Base-by-base conservation (phyloP, 495 filamentous ascomycete species). In the Endocarpon pusillum region DNA sequence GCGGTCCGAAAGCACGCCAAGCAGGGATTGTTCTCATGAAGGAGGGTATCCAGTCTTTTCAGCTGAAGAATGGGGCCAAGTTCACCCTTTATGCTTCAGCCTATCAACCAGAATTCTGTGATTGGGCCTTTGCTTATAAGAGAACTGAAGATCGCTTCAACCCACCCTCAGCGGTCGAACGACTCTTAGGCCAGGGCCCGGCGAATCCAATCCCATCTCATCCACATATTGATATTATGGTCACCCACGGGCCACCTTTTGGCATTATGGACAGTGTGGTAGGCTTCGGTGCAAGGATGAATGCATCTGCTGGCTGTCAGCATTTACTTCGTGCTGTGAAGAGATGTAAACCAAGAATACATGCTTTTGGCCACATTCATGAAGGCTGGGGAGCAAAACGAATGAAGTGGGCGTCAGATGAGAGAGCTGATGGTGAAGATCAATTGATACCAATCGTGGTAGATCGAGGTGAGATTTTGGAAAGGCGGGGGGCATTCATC, bases 181-280 rank as follows among this genome's bases (percentile, higher is more conserved):
- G 30, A 37, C 25, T 20, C 52, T 43, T 16, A 57, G 15, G 58
- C n/a, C n/a, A n/a, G n/a, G n/a, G n/a, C n/a, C n/a, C 60, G 1
- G 51, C 34, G 11, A 59, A 61, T 20, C 67, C 67, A 1, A 53
- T 67, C 42, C 75, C 62, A 0, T 41, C 47, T 40, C 68, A 52
- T 33, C 52, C 63, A 0, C 46, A 39, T 1, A 51, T 77, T 9
- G 75, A 86, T 41, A 61, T 86, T 2, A 59, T 75, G 26, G 64
- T 86, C 39, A 84, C 80, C 0, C 81, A 89, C 42, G 75, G 79
- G 2, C 81, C 81, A 5, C 78, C 81, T 0, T 42, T 54, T 3
- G 60, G 59, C 0, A 51, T 75, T 2, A 51, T 77, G 3, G 81
- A 84, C 32, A n/a, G 28, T 5, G 28, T 17, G 10, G 57, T 60